Evolutionary conservation across 768 basidiomycete genomes (phyloP), one percentile per base, ranked within the genome.

Genomic region (Floccularia luteovirens): DNA sequence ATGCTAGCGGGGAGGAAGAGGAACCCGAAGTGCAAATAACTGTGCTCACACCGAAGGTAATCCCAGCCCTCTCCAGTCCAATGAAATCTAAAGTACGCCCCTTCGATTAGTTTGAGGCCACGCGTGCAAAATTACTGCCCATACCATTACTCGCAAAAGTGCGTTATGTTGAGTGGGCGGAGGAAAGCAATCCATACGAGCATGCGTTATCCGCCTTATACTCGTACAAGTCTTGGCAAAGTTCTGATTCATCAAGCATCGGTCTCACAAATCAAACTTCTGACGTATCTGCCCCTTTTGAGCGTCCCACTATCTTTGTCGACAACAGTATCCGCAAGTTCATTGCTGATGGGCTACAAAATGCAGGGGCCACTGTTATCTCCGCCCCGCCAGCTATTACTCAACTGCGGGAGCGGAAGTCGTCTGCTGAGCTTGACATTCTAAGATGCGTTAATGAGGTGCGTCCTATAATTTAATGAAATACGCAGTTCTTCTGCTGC

Each of bases 361-460:
- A 28, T 28, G 8, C 27, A 28, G 8, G 10, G 27, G 10, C 27
- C 3, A 28, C n/a, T 6, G 25, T 47, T 2, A 44, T 58, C n/a
- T 67, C 66, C 14, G 79, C 80, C 0, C 76, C 78, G 2, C 47
- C 55, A 2, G 69, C 70, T 36, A 67, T 90, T 22, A 69, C 64
- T n/a, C 62, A 65, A 28, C 54, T 91, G 17, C 68, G 88, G 17
- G 83, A 91, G 57, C 71, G 81, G 45, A 91, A 92, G 57, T 86
- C 82, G 10, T 46, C 53, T 6, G 65, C 78, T 33, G 90, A 91
- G 52, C 62, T 90, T 10, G 72, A 72, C 3, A 67, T 91, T 36
- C 55, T 94, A 52, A 76, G 69, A 48, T 91, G 86, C 52, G 86
- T 67, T 1, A 90, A 90, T 53, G 83, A 90, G 71, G 87, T 90